These are phyloP conservation scores for Pyrenophora graminea DNA, from an alignment of 2,329 filamentous ascomycete genomes.

Conservation along the genomic window DNA sequence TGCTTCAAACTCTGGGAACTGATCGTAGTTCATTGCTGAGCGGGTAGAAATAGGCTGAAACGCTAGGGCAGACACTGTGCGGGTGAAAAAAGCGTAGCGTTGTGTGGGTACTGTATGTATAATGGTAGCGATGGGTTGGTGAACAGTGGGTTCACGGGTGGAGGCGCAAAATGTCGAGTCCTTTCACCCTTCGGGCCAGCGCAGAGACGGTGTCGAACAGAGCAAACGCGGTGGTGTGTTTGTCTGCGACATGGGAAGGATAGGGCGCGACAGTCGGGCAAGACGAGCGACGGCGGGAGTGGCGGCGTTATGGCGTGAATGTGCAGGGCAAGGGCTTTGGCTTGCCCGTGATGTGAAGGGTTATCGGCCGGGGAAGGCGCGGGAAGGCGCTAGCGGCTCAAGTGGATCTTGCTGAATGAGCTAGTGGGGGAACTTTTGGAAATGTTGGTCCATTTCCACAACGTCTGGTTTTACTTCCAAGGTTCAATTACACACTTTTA, in stretches of 20 bases:
- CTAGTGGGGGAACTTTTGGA: slow-evolving; percentile 20
- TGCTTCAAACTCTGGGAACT: slow-evolving; percentile 24
- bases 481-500: not conserved
- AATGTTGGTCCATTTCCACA: slow-evolving; percentile 1
- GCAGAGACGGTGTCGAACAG: slow-evolving; percentile 29
- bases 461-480: not conserved
- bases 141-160: slow-evolving; percentile 12
- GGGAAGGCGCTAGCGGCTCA: slow-evolving; percentile 16
- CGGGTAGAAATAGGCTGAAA: slow-evolving; percentile 14
- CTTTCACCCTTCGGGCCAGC: slow-evolving; percentile 44
- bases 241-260: slow-evolving; percentile 43
- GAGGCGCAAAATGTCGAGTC: slow-evolving; percentile 5
- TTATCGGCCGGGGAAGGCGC: slow-evolving; percentile 13
- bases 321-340: slow-evolving; percentile 15
- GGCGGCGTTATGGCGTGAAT: slow-evolving; percentile 18
- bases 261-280: slow-evolving; percentile 7
- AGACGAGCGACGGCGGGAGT: slow-evolving; percentile 17
- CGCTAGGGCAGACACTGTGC: not conserved
- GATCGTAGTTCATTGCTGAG: slow-evolving; percentile 30
- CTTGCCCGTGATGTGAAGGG: slow-evolving; percentile 12
- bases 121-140: slow-evolving; percentile 11
- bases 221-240: slow-evolving; percentile 35
- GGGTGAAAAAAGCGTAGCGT: not conserved
- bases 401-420: slow-evolving; percentile 17
- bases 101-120: not conserved